Percentiles rank a stretch among this genome's conserved stretches.
Evolutionary conservation across 2,329 filamentous ascomycete species (phyloP).

Genomic region (Thielaviopsis ethacetica): DNA sequence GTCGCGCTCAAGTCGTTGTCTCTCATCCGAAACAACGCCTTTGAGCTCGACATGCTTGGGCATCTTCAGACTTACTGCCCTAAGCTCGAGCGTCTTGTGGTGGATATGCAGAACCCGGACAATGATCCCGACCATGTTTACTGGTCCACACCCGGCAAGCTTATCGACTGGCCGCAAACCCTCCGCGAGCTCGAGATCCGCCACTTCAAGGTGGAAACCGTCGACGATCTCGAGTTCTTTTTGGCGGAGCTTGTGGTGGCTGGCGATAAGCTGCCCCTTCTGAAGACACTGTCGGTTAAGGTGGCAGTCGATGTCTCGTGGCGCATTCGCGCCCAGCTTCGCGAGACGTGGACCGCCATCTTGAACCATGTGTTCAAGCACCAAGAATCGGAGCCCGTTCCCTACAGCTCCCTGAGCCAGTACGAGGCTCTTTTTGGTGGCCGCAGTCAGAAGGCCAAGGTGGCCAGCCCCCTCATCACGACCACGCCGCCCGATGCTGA

Average conservation of each 20-base stretch:
- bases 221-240: conserved; percentile 53
- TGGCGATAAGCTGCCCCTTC: conserved; percentile 45
- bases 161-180: conserved; percentile 62
- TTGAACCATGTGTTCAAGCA: conserved; percentile 52
- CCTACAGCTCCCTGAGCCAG: conserved; percentile 6
- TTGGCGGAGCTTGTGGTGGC: conserved; percentile 63
- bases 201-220: conserved; percentile 56
- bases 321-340: conserved; percentile 66
- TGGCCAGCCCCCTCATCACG: background rate
- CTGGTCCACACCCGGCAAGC: conserved; percentile 44
- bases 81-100: conserved; percentile 48
- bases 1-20: conserved; percentile 29
- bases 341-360: conserved; percentile 59
- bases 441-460: background rate
- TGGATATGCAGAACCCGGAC: conserved; percentile 68
- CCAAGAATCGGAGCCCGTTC: conserved; percentile 24
- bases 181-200: conserved; percentile 58
- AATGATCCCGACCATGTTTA: conserved; percentile 59
- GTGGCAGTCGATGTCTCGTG: conserved; percentile 67
- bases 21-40: conserved; percentile 62
- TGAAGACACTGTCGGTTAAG: conserved; percentile 57
- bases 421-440: background rate
- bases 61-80: conserved; percentile 52
- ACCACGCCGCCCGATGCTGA: background rate
- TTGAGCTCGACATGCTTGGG: conserved; percentile 60